Base-by-base conservation (phyloP, 1,284 basidiomycete genomes). In the Cystobasidiaceae sp. region DNA sequence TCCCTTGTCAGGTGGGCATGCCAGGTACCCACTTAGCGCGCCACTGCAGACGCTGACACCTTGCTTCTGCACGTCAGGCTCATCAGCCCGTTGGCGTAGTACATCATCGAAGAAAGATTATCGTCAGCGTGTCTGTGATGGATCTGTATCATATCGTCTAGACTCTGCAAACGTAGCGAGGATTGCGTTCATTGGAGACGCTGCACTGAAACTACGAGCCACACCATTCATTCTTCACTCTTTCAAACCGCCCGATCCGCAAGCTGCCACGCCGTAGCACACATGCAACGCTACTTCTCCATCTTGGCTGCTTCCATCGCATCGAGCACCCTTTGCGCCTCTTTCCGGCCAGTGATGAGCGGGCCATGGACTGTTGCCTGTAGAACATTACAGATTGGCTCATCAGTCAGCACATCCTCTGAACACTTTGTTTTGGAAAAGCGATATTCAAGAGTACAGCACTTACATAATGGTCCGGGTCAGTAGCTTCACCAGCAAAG, bases 401-500 rank as follows among this genome's bases (percentile, higher is more conserved):
- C 11, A n/a, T 11, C n/a, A 3, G 46, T 50, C 34, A 55, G 30
- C 19, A 19, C 23, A 43, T 33, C 6, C n/a, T 61, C 8, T 41
- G 25, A 9, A 15, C 17, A 51, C 5, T 33, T 15, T 6, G n/a
- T 4, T 21, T 4, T n/a, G 25, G 7, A 39, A n/a, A 11, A 39
- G 37, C n/a, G 37, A 11, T 39, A 11, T n/a, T n/a, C 11, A 39
- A 39, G 37, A 39, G 37, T 11, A 11, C 11, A 39, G 37, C 37
- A 60, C 30, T 34, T 21, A 54, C 54, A 27, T 70, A 73, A 32
- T 71, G 71, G 54, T 77, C 72, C 32, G 70, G 62, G 58, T 72
- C 70, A 48, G 74, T 75, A 50, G 76, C 74, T 67, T 77, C 77
- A 28, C 77, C 77, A 48, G 77, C 76, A 45, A 77, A 77, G 21